Evolutionary conservation across 768 basidiomycete genomes (phyloP).

Genomic region (Tricholoma sp.): DNA sequence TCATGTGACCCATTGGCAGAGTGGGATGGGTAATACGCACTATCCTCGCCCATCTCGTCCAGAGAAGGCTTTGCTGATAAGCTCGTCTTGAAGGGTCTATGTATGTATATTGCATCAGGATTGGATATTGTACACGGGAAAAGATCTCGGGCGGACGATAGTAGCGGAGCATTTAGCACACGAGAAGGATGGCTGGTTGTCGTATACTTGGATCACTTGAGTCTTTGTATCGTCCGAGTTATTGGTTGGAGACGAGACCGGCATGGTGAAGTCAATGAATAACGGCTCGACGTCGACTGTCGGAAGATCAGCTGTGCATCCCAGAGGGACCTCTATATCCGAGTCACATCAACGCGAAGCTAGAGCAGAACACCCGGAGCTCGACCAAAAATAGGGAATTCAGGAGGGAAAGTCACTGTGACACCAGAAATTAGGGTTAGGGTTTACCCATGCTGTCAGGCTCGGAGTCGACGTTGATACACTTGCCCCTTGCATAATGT

Average conservation of each 20-base stretch:
- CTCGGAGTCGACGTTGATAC: too few species aligned
- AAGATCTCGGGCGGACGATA: conserved; percentile 43
- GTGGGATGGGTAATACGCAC: conserved; percentile 38
- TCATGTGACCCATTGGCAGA: too few species aligned
- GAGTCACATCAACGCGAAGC: too few species aligned
- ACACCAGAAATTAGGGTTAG: conserved; percentile 19
- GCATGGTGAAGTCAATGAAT: neutral
- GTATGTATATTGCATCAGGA: conserved; percentile 1
- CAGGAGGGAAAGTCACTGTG: neutral
- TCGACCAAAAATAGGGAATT: too few species aligned
- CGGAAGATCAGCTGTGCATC: neutral
- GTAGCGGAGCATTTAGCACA: conserved; percentile 68
- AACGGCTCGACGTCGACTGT: neutral
- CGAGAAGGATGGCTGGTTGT: conserved; percentile 62
- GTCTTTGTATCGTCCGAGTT: conserved; percentile 5
- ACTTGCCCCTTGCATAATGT: conserved; percentile 32
- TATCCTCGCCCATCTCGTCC: conserved; percentile 80
- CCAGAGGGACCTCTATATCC: neutral
- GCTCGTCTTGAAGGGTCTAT: conserved; percentile 76
- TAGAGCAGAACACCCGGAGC: too few species aligned
- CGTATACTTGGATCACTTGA: conserved; percentile 59
- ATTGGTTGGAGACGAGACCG: neutral
- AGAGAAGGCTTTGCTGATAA: conserved; percentile 82
- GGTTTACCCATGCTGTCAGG: conserved; percentile 6
- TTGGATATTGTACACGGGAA: neutral